Percentiles rank a stretch among this genome's conserved stretches.
phyloP scores from a whole-genome alignment of 768 basidiomycete species.

The Lactarius quietus region DNA sequence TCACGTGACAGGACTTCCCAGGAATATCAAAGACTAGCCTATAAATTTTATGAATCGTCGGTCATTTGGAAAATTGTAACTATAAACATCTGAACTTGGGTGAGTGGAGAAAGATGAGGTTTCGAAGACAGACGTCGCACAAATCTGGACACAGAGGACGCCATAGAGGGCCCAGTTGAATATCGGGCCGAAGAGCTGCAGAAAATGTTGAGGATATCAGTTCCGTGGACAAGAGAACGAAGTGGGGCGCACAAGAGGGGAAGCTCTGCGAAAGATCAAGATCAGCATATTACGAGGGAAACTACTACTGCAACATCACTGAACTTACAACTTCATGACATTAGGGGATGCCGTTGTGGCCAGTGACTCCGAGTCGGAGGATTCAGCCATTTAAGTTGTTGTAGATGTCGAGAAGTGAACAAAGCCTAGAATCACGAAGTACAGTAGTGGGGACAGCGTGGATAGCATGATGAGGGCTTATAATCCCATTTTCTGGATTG shows the following conservation, averaged over 20 bases:
- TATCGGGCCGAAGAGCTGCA: background rate
- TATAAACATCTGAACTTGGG: background rate
- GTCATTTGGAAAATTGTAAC: background rate
- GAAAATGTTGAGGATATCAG: background rate
- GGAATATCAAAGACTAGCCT: background rate
- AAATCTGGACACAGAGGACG: slow-evolving; percentile 2
- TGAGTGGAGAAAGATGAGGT: background rate
- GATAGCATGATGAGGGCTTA: background rate
- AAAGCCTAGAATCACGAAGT: background rate
- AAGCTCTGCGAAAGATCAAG: background rate
- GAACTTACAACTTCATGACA: background rate
- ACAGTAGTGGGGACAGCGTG: background rate
- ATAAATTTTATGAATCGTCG: background rate
- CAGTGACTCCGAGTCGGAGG: background rate
- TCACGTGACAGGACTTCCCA: background rate
- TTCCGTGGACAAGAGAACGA: background rate
- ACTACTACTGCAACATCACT: background rate
- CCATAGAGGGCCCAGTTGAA: slow-evolving; percentile 3
- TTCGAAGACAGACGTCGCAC: background rate
- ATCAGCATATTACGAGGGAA: background rate
- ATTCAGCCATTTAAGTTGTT: background rate
- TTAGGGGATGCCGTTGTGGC: background rate
- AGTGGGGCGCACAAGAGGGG: background rate
- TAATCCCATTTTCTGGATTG: background rate
- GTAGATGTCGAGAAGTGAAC: background rate